Base-by-base conservation (phyloP, 139 green algal species). In the Chlamydomonas asymmetrica region DNA sequence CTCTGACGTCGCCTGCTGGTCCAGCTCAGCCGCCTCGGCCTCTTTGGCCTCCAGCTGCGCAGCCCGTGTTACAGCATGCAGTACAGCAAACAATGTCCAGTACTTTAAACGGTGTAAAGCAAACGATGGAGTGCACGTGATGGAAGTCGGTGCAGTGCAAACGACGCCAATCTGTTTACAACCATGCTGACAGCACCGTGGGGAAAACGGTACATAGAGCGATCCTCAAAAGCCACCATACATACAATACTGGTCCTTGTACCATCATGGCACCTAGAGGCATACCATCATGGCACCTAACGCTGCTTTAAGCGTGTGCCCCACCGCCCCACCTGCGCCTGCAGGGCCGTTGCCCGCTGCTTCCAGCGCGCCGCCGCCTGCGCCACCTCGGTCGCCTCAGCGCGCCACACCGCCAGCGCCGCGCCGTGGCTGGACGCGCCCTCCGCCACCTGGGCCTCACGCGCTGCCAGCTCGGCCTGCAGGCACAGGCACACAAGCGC, bases 321-420 rank as follows among this genome's bases (percentile, higher is more conserved):
- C 43, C 40, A n/a, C 29, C 25, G 4, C 50, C 69, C 2, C 32
- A 85, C 80, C 80, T 85, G 74, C 25, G 67, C 66, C 56, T 82
- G 74, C 61, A 82, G 70, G 13, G 52, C 23, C 29, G 76, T 52
- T n/a, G 68, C 73, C 2, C 80, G 74, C 70, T 85, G 80, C 70
- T 85, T 85, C 80, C 80, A 85, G 56, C 82, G 82, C 45, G 50
- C 54, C 1, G 80, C 80, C 41, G 80, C 80, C 63, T 79, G 69
- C 37, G 74, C 80, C 39, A 85, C 80, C 45, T 85, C 80, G 23
- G 73, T 82, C 23, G 80, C 80, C 70, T 85, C 80, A 20, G 66
- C 69, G 37, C 73, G 59, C 80, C 80, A 85, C 70, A 82, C 52
- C 80, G 82, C 80, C 41, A 85, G 65, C 65, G 82, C 74, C 4